These are phyloP conservation scores for Penicillium paradoxum DNA, from an alignment of 495 filamentous ascomycete species.

Conservation along the genomic window DNA sequence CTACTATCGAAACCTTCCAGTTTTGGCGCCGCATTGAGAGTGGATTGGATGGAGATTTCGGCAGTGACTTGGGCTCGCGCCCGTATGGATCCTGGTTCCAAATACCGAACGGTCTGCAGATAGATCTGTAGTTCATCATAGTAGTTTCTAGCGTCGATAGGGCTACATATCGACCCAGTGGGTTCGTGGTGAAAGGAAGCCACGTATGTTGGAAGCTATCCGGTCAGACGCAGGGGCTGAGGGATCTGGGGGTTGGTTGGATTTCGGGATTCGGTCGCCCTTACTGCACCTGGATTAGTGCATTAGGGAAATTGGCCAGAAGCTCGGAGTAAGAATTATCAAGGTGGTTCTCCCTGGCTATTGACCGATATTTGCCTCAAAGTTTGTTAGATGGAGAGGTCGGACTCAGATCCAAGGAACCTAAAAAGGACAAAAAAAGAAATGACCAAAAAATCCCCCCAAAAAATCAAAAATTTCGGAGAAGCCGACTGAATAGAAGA, in stretches of 20 bases:
- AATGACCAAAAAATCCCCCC: not conserved
- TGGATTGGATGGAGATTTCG: not conserved
- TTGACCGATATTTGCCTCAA: no score
- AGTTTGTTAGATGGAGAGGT: no score
- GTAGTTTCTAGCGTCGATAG: not conserved
- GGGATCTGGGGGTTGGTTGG: conserved; percentile 7
- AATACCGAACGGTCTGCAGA: not conserved
- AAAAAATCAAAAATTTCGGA: no score
- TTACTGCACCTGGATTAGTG: conserved; percentile 19
- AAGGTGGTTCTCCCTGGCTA: no score
- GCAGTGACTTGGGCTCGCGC: not conserved
- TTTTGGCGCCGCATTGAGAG: not conserved
- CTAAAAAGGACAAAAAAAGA: no score
- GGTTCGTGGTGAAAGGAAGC: not conserved
- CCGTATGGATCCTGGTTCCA: not conserved
- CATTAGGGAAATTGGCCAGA: conserved; percentile 5
- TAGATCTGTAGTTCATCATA: not conserved
- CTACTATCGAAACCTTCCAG: conserved; percentile 16
- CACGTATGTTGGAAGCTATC: conserved; percentile 10
- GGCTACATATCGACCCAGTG: not conserved
- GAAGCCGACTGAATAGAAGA: not conserved
- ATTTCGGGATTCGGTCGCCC: conserved; percentile 9
- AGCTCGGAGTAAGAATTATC: no score
- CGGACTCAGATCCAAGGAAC: not conserved
- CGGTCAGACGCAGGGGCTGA: conserved; percentile 23